Evolutionary conservation across 2,329 filamentous ascomycete species (phyloP), one percentile per base, ranked within the genome.

Genomic region (Escovopsis sp.): DNA sequence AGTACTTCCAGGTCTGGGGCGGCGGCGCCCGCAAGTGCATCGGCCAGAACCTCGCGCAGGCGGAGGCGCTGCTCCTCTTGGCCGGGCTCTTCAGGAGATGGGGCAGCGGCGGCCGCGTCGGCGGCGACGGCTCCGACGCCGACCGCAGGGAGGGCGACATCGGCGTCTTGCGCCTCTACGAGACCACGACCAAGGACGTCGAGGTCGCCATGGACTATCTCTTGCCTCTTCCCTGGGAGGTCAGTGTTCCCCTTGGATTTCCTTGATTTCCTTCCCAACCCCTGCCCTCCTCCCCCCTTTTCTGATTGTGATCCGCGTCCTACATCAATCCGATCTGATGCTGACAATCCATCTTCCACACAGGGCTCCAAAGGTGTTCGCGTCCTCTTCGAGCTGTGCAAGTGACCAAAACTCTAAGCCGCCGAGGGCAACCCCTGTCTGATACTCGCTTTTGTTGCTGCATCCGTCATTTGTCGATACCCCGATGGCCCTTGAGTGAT

Each of bases 161-260:
- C 8, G 57, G 57, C 2, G 45, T 47, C 7, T 38, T 59, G 10
- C 52, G 45, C 36, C 50, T 60, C 33, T 58, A 51, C 31, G 48
- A 60, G 38, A 58, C 54, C 11, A 49, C 50, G 26, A 43, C 50
- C 8, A 45, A 47, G 33, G 56, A 58, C 36, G 54, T 50, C 25
- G 48, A 56, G 43, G 50, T 57, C 48, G 55, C 54, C 13, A 49
- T 53, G 16, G 56, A 60, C 35, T 59, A 53, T 36, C 58, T 59
- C 18, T 53, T 60, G 38, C 57, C 56, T 7, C 52, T 59, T 13
- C 55, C 56, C 15, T 57, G 52, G 43, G 57, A 57, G 51, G 53
- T 52, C 29, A 3, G n/a, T 9, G 7, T 25, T 6, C 12, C 27
- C 12, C 4, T 19, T 12, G n/a, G n/a, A n/a, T n/a, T 13, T 16